Conservation (phyloP, 805 yeast genomes). For the Saccharomyces eubayanus region DNA sequence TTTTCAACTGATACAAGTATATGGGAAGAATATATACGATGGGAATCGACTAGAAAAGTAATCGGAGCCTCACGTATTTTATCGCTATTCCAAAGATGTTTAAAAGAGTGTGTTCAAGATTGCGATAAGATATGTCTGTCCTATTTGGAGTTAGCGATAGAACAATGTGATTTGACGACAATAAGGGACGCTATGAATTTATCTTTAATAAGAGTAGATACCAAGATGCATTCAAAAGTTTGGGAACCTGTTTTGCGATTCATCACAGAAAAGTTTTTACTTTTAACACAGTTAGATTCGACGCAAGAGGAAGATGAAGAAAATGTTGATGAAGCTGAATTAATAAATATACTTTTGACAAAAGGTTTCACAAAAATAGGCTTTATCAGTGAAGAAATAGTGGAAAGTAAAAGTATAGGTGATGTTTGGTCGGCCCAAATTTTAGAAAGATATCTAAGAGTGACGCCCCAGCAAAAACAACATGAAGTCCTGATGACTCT, state of each 20-base stretch:
- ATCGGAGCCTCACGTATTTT: constrained; percentile 20
- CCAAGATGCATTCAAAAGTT: constrained; percentile 14
- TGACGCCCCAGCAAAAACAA: constrained; percentile 12
- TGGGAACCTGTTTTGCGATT: constrained; percentile 22
- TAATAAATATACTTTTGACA: neutral
- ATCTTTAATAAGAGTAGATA: constrained; percentile 8
- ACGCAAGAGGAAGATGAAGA: constrained; percentile 1
- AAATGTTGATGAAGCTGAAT: neutral
- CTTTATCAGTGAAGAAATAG: neutral
- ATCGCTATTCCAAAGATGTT: constrained; percentile 39
- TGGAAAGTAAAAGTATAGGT: neutral
- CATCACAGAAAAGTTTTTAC: constrained; percentile 12
- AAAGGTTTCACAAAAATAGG: neutral
- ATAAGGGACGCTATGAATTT: constrained; percentile 24
- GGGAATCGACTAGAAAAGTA: constrained; percentile 34
- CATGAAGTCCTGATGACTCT: constrained; percentile 8
- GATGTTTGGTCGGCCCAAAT: constrained; percentile 23
- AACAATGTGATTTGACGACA: constrained; percentile 29
- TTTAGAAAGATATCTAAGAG: constrained; percentile 16
- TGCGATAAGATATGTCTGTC: constrained; percentile 46
- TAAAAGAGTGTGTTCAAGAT: constrained; percentile 21
- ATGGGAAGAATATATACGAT: constrained; percentile 36
- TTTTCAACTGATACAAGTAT: constrained; percentile 11
- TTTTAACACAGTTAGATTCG: constrained; percentile 7
- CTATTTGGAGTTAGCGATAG: constrained; percentile 43